Evolutionary conservation across 345 rosid genomes (phyloP).

Genomic region (Acer campestre): DNA sequence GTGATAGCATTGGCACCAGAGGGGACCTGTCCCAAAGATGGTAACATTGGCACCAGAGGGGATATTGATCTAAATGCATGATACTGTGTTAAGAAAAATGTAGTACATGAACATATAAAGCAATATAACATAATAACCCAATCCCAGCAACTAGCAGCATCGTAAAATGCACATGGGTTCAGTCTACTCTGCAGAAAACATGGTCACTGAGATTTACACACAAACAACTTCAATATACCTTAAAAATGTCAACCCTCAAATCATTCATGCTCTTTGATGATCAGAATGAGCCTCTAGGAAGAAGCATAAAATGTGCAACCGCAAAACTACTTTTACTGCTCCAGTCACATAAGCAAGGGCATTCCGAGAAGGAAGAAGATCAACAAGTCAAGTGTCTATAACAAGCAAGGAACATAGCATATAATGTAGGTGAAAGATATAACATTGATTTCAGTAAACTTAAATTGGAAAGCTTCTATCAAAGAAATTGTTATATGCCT

Average conservation of each 20-base stretch:
- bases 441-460: neutral
- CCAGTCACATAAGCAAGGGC: neutral
- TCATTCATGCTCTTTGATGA: neutral
- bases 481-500: neutral
- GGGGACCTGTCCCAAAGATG: too few species aligned
- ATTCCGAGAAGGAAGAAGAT: neutral
- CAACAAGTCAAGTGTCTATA: neutral
- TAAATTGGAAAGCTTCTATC: neutral
- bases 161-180: neutral
- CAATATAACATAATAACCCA: neutral
- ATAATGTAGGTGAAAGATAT: neutral
- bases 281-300: neutral
- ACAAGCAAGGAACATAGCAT: neutral
- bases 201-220: neutral
- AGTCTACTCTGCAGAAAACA: neutral
- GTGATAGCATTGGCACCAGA: too few species aligned
- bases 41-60: too few species aligned
- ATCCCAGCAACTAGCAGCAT: neutral
- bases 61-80: neutral
- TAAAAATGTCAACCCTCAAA: neutral
- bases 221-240: neutral
- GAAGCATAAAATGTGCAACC: neutral
- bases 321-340: neutral
- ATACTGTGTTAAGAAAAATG: neutral
- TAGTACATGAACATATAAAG: neutral